Base-by-base conservation (phyloP, 768 basidiomycete genomes). In the Suillus subalutaceus region DNA sequence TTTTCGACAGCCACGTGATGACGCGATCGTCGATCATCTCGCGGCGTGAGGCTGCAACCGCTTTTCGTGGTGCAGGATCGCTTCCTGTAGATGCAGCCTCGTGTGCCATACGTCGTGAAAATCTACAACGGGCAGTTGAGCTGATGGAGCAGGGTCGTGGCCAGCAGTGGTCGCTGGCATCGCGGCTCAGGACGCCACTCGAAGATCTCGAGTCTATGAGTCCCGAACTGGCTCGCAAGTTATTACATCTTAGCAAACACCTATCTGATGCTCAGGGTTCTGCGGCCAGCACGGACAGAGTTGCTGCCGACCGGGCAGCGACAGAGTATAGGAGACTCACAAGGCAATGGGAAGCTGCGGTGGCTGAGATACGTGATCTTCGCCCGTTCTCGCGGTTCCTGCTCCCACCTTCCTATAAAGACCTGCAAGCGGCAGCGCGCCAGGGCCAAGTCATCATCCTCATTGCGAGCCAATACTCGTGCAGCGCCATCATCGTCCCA, bases 81-180 rank as follows among this genome's bases (percentile, higher is more conserved):
- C 38, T 65, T 0, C 13, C 66, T n/a, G 63, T 56, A 2, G 52
- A 67, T 52, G 63, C 66, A 40, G 66, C 63, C 0, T 56, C 63
- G 16, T 67, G 40, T 60, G 75, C 74, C 30, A 64, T 70, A 58
- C 40, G 13, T n/a, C 10, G 44, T 15, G 13, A 32, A 9, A 56
- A 67, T 23, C 30, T 23, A 20, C 57, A 62, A 41, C 60, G 35
- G 5, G 74, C 75, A 15, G 26, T 75, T 0, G 73, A 75, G 63
- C 72, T 74, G 65, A 43, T 74, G 46, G 76, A 78, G 72, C 52
- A 30, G 1, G 52, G 52, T 1, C 52, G 52, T 18, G 26, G 71
- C 9, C 63, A 75, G 18, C 69, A 74, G 2, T 77, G 76, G 76
- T 69, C 68, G 23, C 74, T 77, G 57, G 44, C 74, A 1, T 62